A percentile compares a stretch with the other conserved stretches of the same genome.
phyloP scores from a whole-genome alignment of 2,329 filamentous ascomycete genomes.

The Diaporthe sp. region DNA sequence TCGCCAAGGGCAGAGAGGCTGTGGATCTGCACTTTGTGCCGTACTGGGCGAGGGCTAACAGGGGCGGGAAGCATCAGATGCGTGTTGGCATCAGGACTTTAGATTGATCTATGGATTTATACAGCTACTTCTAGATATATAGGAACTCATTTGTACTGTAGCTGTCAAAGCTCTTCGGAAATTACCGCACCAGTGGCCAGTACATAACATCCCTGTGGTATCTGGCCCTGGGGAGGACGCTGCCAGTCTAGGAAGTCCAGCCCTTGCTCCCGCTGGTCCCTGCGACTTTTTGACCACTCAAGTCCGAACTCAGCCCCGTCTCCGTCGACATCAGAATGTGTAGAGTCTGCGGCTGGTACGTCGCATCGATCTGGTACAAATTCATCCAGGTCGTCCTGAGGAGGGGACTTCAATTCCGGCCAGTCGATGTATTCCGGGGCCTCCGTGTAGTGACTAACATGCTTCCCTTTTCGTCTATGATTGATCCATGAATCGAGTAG shows the following conservation, averaged over 20 bases:
- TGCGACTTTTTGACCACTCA: neutral
- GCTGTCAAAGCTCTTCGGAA: neutral
- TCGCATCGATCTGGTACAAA: neutral
- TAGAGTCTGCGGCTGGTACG: neutral
- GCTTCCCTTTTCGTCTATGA: slow-evolving; percentile 48
- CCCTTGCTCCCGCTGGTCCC: neutral
- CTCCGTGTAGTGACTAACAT: slow-evolving; percentile 11
- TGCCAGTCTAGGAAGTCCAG: slow-evolving; percentile 5
- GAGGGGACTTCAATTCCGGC: neutral
- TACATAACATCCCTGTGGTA: neutral
- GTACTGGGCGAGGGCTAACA: slow-evolving; percentile 67
- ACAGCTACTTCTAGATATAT: too few species aligned
- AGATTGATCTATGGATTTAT: neutral
- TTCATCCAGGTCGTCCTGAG: neutral
- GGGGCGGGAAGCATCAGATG: slow-evolving; percentile 50
- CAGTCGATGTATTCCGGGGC: slow-evolving; percentile 34
- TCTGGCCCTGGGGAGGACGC: neutral
- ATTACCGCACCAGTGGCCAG: neutral
- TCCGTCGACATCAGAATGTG: neutral
- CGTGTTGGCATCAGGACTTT: slow-evolving; percentile 37
- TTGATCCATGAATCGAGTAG: slow-evolving; percentile 47
- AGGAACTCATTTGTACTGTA: neutral
- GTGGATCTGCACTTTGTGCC: slow-evolving; percentile 63
- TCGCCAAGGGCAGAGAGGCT: slow-evolving; percentile 35
- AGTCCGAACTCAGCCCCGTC: neutral